Percentiles rank a stretch among this genome's conserved stretches.
Conservation (phyloP, 176 grass and related monocot genomes). For the Bolboschoenus planiculmis region DNA sequence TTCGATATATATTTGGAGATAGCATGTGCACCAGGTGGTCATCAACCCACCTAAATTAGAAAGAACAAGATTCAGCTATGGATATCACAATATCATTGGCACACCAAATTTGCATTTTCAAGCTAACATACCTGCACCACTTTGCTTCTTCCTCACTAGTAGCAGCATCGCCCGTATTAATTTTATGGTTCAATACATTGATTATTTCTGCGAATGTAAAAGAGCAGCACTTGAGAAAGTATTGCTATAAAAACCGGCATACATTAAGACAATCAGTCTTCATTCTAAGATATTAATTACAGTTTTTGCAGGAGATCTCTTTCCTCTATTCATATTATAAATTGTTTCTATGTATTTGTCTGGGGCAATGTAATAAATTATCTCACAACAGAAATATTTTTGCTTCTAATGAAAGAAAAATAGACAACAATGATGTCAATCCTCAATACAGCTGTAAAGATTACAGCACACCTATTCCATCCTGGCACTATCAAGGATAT, state of each 20-base stretch:
- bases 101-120: neutral
- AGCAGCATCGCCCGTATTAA: slow-evolving; percentile 32
- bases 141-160: slow-evolving; percentile 64
- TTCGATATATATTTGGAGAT: slow-evolving; percentile 95
- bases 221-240: neutral
- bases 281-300: neutral
- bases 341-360: neutral
- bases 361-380: neutral
- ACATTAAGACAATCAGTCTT: too few relatives aligned
- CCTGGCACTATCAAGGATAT: neutral
- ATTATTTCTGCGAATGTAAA: slow-evolving; percentile 67
- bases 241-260: neutral
- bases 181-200: slow-evolving; percentile 50
- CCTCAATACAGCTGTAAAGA: neutral
- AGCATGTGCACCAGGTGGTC: slow-evolving; percentile 82
- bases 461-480: neutral
- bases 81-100: neutral
- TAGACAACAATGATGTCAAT: neutral
- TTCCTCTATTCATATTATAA: neutral
- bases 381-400: neutral
- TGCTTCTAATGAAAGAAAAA: neutral
- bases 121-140: slow-evolving; percentile 63
- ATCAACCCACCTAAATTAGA: slow-evolving; percentile 78
- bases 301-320: neutral
- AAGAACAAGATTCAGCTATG: neutral